These are phyloP conservation scores for Nannochloropsis granulata DNA, from an alignment of 108 stramenopile genomes.

Conservation along the genomic window DNA sequence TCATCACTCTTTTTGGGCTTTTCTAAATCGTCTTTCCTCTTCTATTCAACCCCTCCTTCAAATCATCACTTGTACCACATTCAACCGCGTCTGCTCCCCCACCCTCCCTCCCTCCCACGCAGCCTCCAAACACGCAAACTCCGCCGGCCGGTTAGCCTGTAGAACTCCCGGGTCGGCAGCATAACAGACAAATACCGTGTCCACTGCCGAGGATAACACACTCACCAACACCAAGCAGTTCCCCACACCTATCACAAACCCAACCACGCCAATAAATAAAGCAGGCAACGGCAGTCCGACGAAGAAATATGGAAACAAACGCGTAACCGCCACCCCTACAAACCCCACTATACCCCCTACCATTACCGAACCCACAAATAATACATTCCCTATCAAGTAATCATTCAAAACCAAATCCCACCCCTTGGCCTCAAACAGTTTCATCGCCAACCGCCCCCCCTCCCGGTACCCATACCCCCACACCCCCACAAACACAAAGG, in stretches of 20 bases:
- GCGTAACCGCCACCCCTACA: neutral
- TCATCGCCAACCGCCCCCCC: neutral
- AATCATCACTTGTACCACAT: constrained; percentile 23
- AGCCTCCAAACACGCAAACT: neutral
- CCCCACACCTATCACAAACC: neutral
- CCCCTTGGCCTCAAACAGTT: neutral
- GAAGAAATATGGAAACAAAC: neutral
- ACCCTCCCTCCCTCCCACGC: neutral
- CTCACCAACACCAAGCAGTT: neutral
- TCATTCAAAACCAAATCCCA: neutral
- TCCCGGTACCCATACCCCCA: neutral
- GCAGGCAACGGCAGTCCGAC: neutral
- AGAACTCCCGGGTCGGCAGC: neutral
- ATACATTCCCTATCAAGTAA: neutral
- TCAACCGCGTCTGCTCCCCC: neutral
- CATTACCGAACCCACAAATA: neutral
- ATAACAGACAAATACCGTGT: neutral
- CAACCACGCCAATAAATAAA: neutral
- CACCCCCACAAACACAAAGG: neutral
- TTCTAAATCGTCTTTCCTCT: neutral
- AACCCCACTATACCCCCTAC: neutral
- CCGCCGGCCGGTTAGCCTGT: neutral
- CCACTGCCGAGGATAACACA: neutral
- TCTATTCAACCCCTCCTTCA: constrained; percentile 37
- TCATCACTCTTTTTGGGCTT: neutral